Conservation (phyloP, 208 protist genomes). For the Leishmania gerbilli region DNA sequence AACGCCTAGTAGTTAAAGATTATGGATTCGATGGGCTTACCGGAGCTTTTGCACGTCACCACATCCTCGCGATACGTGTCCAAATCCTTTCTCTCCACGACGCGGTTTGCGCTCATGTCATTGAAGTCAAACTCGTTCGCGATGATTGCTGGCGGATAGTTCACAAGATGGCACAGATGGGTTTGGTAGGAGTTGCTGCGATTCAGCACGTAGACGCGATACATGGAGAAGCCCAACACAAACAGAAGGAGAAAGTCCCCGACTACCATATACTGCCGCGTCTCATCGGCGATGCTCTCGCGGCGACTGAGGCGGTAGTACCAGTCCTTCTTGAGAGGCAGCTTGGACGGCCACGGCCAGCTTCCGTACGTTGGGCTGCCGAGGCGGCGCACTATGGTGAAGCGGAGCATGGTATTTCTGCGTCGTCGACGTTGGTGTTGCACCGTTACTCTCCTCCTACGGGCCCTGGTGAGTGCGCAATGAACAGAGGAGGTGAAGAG, state of each 20-base stretch:
- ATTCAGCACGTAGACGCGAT: slow-evolving; percentile 68
- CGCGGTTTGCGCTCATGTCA: slow-evolving; percentile 65
- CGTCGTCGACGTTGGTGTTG: not conserved
- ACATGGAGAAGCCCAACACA: slow-evolving; percentile 62
- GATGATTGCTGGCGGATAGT: slow-evolving; percentile 82
- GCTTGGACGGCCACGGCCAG: slow-evolving; percentile 87
- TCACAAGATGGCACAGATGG: slow-evolving; percentile 66
- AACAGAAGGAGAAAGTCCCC: slow-evolving; percentile 72
- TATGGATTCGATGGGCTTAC: slow-evolving; percentile 60
- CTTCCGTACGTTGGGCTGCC: slow-evolving; percentile 76
- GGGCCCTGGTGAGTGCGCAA: not conserved
- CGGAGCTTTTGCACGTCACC: slow-evolving; percentile 45
- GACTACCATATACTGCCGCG: slow-evolving; percentile 65
- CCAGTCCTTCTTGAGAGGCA: slow-evolving; percentile 79
- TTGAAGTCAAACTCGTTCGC: slow-evolving; percentile 90
- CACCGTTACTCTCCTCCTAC: too few relatives aligned
- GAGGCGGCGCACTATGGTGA: slow-evolving; percentile 32
- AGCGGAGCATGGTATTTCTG: slow-evolving; percentile 35
- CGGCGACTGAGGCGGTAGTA: slow-evolving; percentile 67
- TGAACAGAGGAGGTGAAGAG: not conserved
- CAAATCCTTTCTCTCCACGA: slow-evolving; percentile 53
- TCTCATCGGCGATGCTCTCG: slow-evolving; percentile 83
- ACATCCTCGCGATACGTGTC: slow-evolving; percentile 82
- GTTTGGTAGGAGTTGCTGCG: slow-evolving; percentile 78
- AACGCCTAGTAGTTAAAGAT: slow-evolving; percentile 85